Percentiles rank a stretch among this genome's conserved stretches.
Conservation (phyloP, 2,329 filamentous ascomycete species). For the Colletotrichum cereale region DNA sequence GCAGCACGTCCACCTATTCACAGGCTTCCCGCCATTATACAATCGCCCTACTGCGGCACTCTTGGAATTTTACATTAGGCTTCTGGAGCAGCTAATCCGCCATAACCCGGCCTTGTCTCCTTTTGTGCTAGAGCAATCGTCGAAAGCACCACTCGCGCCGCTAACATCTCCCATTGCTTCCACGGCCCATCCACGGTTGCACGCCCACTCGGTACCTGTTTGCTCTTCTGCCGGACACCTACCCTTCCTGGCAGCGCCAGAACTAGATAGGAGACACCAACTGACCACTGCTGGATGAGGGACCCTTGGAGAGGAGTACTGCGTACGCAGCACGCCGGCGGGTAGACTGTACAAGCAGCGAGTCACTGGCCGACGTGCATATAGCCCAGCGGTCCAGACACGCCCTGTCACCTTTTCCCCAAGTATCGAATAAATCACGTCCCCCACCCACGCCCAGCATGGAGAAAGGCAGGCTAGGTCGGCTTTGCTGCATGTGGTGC, state of each 20-base stretch:
- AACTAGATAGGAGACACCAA: background rate
- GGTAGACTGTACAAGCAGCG: background rate
- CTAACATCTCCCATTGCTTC: conserved; percentile 28
- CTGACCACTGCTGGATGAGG: background rate
- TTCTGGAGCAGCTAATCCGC: conserved; percentile 38
- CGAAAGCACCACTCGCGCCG: conserved; percentile 29
- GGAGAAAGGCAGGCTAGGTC: conserved; percentile 10
- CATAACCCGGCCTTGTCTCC: conserved; percentile 27
- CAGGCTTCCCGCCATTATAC: conserved; percentile 23
- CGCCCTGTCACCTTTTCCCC: conserved; percentile 24
- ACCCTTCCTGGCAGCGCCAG: background rate
- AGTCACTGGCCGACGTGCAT: conserved; percentile 14
- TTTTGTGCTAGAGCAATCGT: conserved; percentile 36
- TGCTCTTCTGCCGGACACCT: conserved; percentile 1
- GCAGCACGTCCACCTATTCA: background rate
- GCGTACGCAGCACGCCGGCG: background rate
- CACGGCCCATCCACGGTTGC: conserved; percentile 17
- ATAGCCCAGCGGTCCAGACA: conserved; percentile 13
- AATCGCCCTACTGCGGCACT: conserved; percentile 31
- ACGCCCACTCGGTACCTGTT: conserved; percentile 3
- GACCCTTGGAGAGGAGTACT: background rate
- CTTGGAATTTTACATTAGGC: conserved; percentile 28
- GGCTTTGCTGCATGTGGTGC: conserved; percentile 19
- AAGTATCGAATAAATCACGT: background rate
- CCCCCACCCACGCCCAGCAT: background rate